Conservation (phyloP, 164 flowering plant species). For the Annona squamosa region DNA sequence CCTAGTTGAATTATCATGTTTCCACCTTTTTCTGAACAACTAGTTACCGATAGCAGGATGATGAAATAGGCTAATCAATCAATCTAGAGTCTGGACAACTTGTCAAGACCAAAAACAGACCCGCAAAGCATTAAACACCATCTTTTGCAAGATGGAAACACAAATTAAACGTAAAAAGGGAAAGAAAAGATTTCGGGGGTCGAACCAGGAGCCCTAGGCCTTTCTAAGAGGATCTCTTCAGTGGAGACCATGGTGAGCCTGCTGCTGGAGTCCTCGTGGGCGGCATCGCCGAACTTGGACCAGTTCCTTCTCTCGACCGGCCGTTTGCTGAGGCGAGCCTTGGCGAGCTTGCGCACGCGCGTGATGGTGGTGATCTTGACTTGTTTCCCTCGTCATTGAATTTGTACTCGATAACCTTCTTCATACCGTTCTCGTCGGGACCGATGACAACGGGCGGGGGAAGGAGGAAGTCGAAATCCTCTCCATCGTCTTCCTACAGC, state of each 20-base stretch:
- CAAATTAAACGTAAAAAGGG: background rate
- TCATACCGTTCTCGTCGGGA: conserved; percentile 71
- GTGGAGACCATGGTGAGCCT: conserved; percentile 80
- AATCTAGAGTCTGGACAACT: too few species aligned
- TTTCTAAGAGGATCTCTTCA: conserved; percentile 68
- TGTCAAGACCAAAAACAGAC: too few species aligned
- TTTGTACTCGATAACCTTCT: conserved; percentile 71
- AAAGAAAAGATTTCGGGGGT: background rate
- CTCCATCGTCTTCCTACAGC: conserved; percentile 67
- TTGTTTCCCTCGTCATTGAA: conserved; percentile 67
- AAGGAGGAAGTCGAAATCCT: conserved; percentile 60
- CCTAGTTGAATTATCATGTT: too few species aligned
- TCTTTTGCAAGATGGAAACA: too few species aligned
- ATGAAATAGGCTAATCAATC: too few species aligned
- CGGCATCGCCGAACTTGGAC: conserved; percentile 82
- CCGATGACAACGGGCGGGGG: conserved; percentile 68
- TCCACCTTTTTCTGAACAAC: too few species aligned
- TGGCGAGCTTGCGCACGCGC: conserved; percentile 61
- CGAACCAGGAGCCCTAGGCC: conserved; percentile 72
- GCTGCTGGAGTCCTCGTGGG: conserved; percentile 51
- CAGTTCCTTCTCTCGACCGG: conserved; percentile 75
- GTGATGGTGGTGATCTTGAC: conserved; percentile 73
- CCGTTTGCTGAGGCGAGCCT: conserved; percentile 63
- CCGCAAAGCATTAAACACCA: too few species aligned
- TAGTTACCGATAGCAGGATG: too few species aligned